Conservation (phyloP, 2,329 filamentous ascomycete genomes). For the Fusarium sp. region DNA sequence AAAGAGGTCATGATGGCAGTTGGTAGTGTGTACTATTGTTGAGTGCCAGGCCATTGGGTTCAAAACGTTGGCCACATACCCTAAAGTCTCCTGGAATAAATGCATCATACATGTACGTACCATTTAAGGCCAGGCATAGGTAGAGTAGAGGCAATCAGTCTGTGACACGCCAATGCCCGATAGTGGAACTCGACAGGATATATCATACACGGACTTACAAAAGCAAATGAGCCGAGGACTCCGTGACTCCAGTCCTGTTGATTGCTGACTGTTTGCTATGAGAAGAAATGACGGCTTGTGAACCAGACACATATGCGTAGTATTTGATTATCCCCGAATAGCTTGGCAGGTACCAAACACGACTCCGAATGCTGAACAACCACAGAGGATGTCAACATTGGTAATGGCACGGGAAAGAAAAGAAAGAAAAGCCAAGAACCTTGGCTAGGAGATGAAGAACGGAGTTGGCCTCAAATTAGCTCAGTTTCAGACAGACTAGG, state of each 20-base stretch:
- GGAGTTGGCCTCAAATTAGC: conserved; percentile 43
- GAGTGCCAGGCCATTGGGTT: conserved; percentile 27
- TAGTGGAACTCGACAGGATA: conserved; percentile 29
- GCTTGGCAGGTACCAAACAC: conserved; percentile 7
- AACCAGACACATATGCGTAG: conserved; percentile 4
- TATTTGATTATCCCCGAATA: conserved; percentile 4
- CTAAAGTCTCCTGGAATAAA: neutral
- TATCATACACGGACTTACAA: neutral
- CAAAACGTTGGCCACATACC: conserved; percentile 7
- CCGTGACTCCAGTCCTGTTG: neutral
- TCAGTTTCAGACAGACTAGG: conserved; percentile 46
- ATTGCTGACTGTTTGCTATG: neutral
- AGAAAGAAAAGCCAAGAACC: neutral
- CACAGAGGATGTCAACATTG: neutral
- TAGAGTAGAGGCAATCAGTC: conserved; percentile 34
- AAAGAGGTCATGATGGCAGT: neutral
- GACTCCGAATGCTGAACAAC: conserved; percentile 1
- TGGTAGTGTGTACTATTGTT: no score
- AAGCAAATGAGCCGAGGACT: conserved; percentile 15
- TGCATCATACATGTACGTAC: neutral
- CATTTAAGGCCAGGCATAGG: neutral
- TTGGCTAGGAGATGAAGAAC: conserved; percentile 46
- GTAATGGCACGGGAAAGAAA: conserved; percentile 3
- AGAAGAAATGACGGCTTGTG: conserved; percentile 2
- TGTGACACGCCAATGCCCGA: conserved; percentile 43